These are phyloP conservation scores for Aspergillus sparsus DNA, from an alignment of 495 filamentous ascomycete species.

Conservation along the genomic window DNA sequence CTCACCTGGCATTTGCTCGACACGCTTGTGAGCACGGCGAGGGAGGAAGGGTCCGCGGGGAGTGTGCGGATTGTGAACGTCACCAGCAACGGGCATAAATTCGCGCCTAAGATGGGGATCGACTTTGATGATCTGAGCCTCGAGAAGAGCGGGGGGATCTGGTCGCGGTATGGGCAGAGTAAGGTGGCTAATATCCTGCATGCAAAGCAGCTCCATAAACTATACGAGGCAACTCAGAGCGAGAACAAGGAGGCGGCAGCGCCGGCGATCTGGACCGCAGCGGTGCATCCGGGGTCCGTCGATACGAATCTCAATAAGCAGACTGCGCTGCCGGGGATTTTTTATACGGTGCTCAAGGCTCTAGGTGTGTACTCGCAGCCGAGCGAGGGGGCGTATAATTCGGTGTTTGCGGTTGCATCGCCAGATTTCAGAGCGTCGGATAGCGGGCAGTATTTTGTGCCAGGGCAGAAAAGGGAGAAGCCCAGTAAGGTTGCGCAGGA, in stretches of 20 bases:
- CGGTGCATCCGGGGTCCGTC: neutral
- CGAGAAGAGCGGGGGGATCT: neutral
- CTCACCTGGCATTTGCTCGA: neutral
- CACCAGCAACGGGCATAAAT: neutral
- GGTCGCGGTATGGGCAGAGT: slow-evolving; percentile 5
- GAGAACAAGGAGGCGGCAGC: neutral
- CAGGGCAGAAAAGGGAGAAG: slow-evolving; percentile 40
- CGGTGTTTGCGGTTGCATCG: slow-evolving; percentile 4
- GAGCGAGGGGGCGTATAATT: slow-evolving; percentile 3
- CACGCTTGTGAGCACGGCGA: neutral
- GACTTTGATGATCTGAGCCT: neutral
- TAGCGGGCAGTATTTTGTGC: slow-evolving; percentile 52
- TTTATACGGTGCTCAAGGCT: neutral
- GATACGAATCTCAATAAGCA: slow-evolving; percentile 8
- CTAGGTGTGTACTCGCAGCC: slow-evolving; percentile 8
- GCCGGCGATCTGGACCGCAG: neutral
- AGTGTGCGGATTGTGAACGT: slow-evolving; percentile 7
- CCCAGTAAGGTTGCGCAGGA: slow-evolving; percentile 31
- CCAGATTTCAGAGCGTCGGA: slow-evolving; percentile 1
- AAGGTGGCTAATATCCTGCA: slow-evolving; percentile 6
- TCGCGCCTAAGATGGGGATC: slow-evolving; percentile 2
- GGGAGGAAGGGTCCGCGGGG: neutral
- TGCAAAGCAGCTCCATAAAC: neutral
- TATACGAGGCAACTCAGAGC: neutral
- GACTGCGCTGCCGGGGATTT: neutral